Evolutionary conservation across 148 eudicot species (phyloP).

Genomic region (Vaccinium darrowii): DNA sequence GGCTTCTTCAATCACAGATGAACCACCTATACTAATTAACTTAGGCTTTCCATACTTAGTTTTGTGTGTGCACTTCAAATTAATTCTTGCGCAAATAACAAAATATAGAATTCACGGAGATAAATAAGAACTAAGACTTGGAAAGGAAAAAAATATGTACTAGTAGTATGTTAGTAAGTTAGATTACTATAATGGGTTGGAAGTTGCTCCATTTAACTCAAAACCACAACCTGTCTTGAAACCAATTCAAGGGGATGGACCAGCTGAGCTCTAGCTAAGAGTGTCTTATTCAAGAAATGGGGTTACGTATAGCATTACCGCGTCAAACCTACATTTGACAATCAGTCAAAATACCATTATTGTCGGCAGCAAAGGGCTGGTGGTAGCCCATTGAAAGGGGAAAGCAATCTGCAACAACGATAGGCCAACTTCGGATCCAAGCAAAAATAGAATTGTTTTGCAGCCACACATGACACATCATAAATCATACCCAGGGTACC

Average conservation of each 20-base stretch:
- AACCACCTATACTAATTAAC: no score
- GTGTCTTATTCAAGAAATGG: neutral
- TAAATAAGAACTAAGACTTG: no score
- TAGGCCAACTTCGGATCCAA: neutral
- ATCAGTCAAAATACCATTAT: neutral
- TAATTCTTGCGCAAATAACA: no score
- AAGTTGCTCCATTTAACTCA: neutral
- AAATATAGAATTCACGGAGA: no score
- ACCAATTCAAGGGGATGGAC: neutral
- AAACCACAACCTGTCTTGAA: neutral
- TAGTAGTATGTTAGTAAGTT: neutral
- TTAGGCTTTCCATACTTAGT: no score
- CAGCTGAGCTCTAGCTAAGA: neutral
- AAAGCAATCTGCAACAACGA: neutral
- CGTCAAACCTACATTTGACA: neutral
- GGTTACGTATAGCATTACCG: neutral
- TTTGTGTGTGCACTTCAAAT: no score
- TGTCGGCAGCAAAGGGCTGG: neutral
- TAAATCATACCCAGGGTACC: neutral
- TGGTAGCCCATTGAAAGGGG: neutral
- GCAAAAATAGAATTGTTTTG: neutral
- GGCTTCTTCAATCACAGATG: no score
- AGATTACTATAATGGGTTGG: neutral
- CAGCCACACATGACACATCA: neutral
- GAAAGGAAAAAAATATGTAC: no score